Conservation (phyloP, 768 basidiomycete species). For the Tulasnella sp. region DNA sequence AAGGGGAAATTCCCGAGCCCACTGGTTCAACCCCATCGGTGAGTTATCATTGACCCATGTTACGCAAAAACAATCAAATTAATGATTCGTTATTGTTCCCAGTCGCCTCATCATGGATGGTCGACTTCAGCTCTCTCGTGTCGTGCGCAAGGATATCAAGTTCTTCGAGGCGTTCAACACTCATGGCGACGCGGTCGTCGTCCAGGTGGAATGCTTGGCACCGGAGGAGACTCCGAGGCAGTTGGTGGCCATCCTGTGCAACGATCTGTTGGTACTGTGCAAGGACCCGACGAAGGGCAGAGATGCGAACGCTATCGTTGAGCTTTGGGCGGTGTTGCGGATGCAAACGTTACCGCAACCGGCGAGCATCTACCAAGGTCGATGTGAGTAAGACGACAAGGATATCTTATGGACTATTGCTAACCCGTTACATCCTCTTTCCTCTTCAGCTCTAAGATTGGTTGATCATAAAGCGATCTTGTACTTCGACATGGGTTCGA, state of each 20-base stretch:
- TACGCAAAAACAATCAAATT: too few relatives aligned
- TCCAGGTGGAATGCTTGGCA: slow-evolving; percentile 84
- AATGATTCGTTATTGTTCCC: not conserved
- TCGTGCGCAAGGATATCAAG: slow-evolving; percentile 74
- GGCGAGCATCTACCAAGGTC: slow-evolving; percentile 81
- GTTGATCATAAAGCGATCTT: slow-evolving; percentile 89
- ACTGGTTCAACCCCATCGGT: slow-evolving; percentile 97
- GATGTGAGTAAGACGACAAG: slow-evolving; percentile 42
- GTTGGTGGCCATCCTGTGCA: slow-evolving; percentile 76
- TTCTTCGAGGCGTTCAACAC: slow-evolving; percentile 72
- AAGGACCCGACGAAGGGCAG: slow-evolving; percentile 74
- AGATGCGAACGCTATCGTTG: slow-evolving; percentile 64
- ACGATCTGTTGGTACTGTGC: slow-evolving; percentile 86
- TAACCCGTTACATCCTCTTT: slow-evolving; percentile 7
- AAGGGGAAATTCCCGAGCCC: slow-evolving; percentile 89
- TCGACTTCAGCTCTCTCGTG: slow-evolving; percentile 69
- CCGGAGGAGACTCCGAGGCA: slow-evolving; percentile 75
- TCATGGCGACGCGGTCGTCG: slow-evolving; percentile 64
- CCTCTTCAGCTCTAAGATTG: slow-evolving; percentile 55
- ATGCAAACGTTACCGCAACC: slow-evolving; percentile 92
- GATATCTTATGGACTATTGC: too few relatives aligned
- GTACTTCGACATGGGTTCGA: slow-evolving; percentile 76
- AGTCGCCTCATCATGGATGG: slow-evolving; percentile 94
- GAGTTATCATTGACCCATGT: slow-evolving; percentile 21
- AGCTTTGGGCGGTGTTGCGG: slow-evolving; percentile 92